Base-by-base conservation (phyloP, 1,139 yeast species). In the Zygoascus sp. region DNA sequence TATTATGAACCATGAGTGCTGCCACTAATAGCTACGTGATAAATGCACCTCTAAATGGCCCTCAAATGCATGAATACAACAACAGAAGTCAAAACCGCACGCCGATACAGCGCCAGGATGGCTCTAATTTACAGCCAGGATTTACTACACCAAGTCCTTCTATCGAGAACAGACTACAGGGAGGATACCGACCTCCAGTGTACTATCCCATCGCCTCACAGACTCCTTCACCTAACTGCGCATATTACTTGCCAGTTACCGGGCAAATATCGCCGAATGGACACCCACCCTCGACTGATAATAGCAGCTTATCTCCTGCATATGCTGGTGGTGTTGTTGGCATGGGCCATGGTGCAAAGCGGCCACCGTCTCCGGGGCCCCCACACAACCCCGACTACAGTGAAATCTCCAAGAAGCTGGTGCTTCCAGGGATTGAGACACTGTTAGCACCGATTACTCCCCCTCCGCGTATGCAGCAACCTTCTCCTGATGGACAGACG, bases 351-450 rank as follows among this genome's bases (percentile, higher is more conserved):
- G 37, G 37, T 34, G 8, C 4, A 9, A 34, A 34, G 23, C 37
- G 37, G 23, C 37, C 37, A 34, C n/a, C 37, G 9, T 17, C 37
- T 17, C 23, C 37, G 9, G 23, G n/a, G 5, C 7, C 23, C 13
- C 19, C 22, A 10, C 5, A 17, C 22, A 34, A 3, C 13, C 2
- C 23, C 23, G 37, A 5, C 13, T 13, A 17, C 13, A 17, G 8
- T 10, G 22, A 34, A 34, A 13, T 34, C 6, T 34, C 37, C 30
- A 45, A 37, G 25, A 45, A 45, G 28, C 44, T 28, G 20, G 32
- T 32, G 28, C 34, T 46, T 8, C 49, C 49, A 9, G 45, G 49
- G n/a, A 46, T 46, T 20, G 46, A 46, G 34, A 21, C 49, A 30
- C 35, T 46, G 21, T 42, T 46, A 10, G 20, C 44, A 2, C 27